Evolutionary conservation across 225 moss, liverwort and hornwort genomes (phyloP).

Genomic region (Pseudoscleropodium purum): DNA sequence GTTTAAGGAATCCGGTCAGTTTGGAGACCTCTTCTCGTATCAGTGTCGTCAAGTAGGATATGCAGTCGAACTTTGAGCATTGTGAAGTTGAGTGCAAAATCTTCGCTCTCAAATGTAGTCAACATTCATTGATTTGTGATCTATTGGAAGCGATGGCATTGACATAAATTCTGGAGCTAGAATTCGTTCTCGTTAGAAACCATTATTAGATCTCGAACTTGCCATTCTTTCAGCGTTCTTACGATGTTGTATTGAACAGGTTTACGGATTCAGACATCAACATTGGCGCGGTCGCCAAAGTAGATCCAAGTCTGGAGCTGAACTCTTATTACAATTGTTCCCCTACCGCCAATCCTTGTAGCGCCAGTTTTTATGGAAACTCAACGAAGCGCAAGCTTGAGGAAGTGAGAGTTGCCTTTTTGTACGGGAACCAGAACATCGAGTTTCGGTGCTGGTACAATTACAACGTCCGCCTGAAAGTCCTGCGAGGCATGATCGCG

Average conservation of each 20-base stretch:
- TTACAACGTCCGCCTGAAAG: constrained; percentile 30
- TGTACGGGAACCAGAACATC: constrained; percentile 52
- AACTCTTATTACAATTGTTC: constrained; percentile 45
- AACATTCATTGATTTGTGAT: not conserved
- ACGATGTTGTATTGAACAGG: constrained; percentile 8
- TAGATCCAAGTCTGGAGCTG: constrained; percentile 4
- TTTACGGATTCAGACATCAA: constrained; percentile 26
- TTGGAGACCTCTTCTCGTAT: not conserved
- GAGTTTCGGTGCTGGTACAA: constrained; percentile 40
- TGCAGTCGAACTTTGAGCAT: not conserved
- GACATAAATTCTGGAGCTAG: not conserved
- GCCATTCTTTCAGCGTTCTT: not conserved
- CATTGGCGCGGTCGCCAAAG: constrained; percentile 11
- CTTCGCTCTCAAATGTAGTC: not conserved
- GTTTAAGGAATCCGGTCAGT: not conserved
- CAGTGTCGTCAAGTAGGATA: not conserved
- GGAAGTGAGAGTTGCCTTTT: constrained; percentile 25
- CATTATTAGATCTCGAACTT: not conserved
- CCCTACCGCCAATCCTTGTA: constrained; percentile 14
- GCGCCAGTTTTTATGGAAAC: constrained; percentile 30
- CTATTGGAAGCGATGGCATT: not conserved
- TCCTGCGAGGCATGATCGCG: constrained; percentile 63
- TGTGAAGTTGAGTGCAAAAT: not conserved
- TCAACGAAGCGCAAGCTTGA: not conserved
- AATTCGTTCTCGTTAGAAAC: not conserved